A percentile compares a stretch with the other conserved stretches of the same genome.
These are phyloP conservation scores for Podosphaera leucotricha DNA, from an alignment of 2,329 filamentous ascomycete genomes.

Conservation along the genomic window DNA sequence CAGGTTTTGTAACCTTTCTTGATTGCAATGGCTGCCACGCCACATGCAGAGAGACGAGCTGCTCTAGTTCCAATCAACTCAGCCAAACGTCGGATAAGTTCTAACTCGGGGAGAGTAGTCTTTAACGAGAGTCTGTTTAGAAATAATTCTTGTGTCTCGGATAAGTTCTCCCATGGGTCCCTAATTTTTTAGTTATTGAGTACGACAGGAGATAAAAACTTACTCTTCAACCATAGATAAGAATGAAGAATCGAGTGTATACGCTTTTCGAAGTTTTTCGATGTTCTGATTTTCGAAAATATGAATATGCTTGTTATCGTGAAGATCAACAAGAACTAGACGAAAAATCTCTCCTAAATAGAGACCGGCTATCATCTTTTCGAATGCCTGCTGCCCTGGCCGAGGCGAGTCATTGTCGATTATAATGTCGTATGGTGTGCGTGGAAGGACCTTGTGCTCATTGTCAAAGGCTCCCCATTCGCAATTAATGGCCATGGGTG, in stretches of 20 bases:
- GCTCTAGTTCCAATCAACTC: conserved; percentile 90
- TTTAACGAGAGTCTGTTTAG: conserved; percentile 48
- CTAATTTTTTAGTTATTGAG: neutral
- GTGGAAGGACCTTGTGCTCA: conserved; percentile 66
- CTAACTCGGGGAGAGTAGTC: conserved; percentile 55
- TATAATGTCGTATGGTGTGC: conserved; percentile 62
- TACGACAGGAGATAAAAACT: neutral
- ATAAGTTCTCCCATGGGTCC: conserved; percentile 87
- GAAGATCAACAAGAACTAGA: conserved; percentile 60
- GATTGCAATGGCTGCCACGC: conserved; percentile 86
- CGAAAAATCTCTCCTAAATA: conserved; percentile 93
- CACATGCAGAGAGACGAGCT: conserved; percentile 78
- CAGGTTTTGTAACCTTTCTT: conserved; percentile 78
- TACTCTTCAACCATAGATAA: conserved; percentile 67
- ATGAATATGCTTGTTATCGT: conserved; percentile 49
- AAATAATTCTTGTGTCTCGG: conserved; percentile 70
- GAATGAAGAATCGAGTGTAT: conserved; percentile 82
- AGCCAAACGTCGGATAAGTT: conserved; percentile 68
- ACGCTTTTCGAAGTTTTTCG: conserved; percentile 57
- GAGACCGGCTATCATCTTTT: conserved; percentile 93
- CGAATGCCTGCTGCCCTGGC: conserved; percentile 82
- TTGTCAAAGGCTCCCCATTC: conserved; percentile 97
- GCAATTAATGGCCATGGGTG: conserved; percentile 88
- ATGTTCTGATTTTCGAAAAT: conserved; percentile 76
- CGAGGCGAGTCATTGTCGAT: conserved; percentile 83